Percentiles rank a stretch among this genome's conserved stretches.
These are phyloP conservation scores for Microbotryum violaceum DNA, from an alignment of 1,284 basidiomycete species.

Conservation along the genomic window DNA sequence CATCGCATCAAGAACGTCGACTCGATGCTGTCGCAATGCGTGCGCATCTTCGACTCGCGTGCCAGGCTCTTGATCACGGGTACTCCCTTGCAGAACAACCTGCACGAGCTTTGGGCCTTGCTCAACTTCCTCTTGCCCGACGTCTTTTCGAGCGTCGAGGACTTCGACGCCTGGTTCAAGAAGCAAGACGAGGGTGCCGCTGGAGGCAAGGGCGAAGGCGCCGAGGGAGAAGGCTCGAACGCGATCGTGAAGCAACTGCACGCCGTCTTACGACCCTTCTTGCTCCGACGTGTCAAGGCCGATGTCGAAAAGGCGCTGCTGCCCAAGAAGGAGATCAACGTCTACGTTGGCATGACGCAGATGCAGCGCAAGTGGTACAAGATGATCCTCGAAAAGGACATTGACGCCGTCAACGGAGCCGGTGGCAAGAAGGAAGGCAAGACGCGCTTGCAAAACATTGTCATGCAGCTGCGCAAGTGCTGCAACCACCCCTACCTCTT, in stretches of 20 bases:
- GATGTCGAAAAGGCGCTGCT: conserved; percentile 95
- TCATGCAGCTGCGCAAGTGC: conserved; percentile 77
- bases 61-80: conserved; percentile 92
- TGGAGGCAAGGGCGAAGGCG: conserved; percentile 17
- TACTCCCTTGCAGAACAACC: conserved; percentile 88
- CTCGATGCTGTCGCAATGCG: conserved; percentile 90
- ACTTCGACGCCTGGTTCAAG: conserved; percentile 71
- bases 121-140: conserved; percentile 40
- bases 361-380: conserved; percentile 99
- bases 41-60: conserved; percentile 80
- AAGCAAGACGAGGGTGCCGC: conserved; percentile 46
- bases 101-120: conserved; percentile 93
- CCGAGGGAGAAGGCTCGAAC: conserved; percentile 58
- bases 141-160: conserved; percentile 47
- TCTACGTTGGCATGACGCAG: conserved; percentile 93
- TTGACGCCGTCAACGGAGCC: conserved; percentile 93
- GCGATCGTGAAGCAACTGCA: conserved; percentile 90
- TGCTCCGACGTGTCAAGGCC: conserved; percentile 87
- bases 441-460: conserved; percentile 95
- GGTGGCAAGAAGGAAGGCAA: conserved; percentile 98
- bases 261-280: conserved; percentile 91
- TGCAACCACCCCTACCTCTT: conserved; percentile 64
- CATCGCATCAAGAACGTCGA: conserved; percentile 99
- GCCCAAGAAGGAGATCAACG: conserved; percentile 98
- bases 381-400: conserved; percentile 93